Percentiles rank a stretch among this genome's conserved stretches.
These are phyloP conservation scores for Breviolum minutum DNA, from an alignment of 73 alveolate species.

Conservation along the genomic window DNA sequence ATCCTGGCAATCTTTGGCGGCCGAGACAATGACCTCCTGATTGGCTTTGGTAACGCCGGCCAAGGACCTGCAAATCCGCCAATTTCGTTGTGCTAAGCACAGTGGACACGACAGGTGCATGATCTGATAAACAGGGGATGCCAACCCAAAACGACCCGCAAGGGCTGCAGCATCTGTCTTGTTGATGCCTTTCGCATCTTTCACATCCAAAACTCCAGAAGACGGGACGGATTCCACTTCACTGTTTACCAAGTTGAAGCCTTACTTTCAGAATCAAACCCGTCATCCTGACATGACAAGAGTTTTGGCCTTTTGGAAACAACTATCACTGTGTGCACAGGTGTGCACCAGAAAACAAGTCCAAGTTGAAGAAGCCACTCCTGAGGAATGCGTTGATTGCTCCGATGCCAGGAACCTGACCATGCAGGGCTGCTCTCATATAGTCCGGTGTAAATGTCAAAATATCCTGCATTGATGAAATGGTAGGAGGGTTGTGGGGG, in stretches of 20 bases:
- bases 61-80: conserved; percentile 15
- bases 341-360: too few relatives aligned
- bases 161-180: conserved; percentile 68
- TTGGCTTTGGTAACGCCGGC: conserved; percentile 46
- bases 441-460: too few relatives aligned
- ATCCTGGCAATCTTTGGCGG: neutral
- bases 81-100: neutral
- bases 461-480: too few relatives aligned
- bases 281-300: neutral
- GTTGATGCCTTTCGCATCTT: conserved; percentile 64
- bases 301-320: neutral
- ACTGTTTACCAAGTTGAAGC: too few relatives aligned
- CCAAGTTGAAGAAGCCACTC: neutral
- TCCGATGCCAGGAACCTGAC: conserved; percentile 73
- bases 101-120: neutral
- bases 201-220: too few relatives aligned
- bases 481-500: too few relatives aligned
- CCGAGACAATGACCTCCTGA: neutral
- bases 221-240: too few relatives aligned
- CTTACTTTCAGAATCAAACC: too few relatives aligned
- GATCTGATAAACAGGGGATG: neutral
- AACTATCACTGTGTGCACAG: neutral
- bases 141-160: conserved; percentile 59
- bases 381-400: conserved; percentile 78
- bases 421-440: too few relatives aligned